Conservation (phyloP, 805 yeast species). For the Myxozyma kluyveri region DNA sequence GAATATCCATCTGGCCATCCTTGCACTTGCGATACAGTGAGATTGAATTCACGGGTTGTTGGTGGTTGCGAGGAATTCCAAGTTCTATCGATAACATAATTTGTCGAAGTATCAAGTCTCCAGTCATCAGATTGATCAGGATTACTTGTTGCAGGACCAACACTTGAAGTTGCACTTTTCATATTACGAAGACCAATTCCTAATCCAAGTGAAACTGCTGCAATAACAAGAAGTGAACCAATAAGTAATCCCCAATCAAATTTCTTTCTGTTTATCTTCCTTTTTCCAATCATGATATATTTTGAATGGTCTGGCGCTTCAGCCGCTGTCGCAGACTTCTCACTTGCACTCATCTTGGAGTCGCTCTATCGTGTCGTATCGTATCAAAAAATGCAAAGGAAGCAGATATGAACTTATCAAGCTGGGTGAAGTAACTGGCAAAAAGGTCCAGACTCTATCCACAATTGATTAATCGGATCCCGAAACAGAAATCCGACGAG, state of each 20-base stretch:
- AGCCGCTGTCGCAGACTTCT: not conserved
- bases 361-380: too few relatives aligned
- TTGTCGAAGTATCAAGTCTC: conserved; percentile 26
- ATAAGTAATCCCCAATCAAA: not conserved
- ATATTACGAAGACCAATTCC: conserved; percentile 20
- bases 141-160: not conserved
- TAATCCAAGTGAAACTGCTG: conserved; percentile 25
- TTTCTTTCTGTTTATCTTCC: not conserved
- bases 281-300: not conserved
- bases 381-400: too few relatives aligned
- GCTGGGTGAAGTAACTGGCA: too few relatives aligned
- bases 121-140: conserved; percentile 3
- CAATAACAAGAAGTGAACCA: conserved; percentile 9
- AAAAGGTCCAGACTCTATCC: too few relatives aligned
- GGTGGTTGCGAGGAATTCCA: conserved; percentile 27
- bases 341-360: too few relatives aligned
- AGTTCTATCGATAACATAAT: conserved; percentile 8
- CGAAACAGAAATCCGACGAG: too few relatives aligned
- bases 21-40: conserved; percentile 39
- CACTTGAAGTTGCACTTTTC: not conserved
- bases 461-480: too few relatives aligned
- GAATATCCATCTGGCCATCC: conserved; percentile 59
- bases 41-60: conserved; percentile 38
- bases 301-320: not conserved
- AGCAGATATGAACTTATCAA: too few relatives aligned